These are phyloP conservation scores for Scutellaria galericulata DNA, from an alignment of 257 asterid species.

Conservation along the genomic window DNA sequence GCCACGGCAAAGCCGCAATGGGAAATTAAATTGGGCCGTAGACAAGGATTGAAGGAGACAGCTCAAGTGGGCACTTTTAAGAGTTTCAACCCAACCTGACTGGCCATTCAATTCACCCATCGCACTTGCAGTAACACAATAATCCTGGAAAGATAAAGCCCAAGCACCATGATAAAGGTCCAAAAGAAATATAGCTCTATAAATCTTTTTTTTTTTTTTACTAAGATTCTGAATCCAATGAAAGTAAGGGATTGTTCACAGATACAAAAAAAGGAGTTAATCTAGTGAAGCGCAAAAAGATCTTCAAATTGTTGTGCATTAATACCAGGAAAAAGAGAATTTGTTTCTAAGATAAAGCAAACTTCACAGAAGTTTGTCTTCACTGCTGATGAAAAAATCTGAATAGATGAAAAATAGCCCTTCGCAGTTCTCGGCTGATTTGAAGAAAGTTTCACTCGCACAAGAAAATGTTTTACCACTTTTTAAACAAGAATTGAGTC, in stretches of 20 bases:
- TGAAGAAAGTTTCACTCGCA: not conserved
- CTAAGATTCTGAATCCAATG: not conserved
- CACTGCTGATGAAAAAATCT: not conserved
- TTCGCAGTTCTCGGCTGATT: not conserved
- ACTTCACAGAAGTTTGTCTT: not conserved
- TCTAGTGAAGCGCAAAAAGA: not conserved
- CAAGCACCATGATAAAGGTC: too few relatives aligned
- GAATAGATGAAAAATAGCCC: not conserved
- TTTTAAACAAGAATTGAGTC: not conserved
- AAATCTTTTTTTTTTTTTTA: not conserved
- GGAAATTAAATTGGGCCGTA: too few relatives aligned
- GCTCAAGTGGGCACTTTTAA: too few relatives aligned
- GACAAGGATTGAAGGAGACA: too few relatives aligned
- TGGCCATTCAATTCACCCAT: too few relatives aligned
- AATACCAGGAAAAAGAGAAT: too few relatives aligned
- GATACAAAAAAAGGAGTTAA: conserved; percentile 1
- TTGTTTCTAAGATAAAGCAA: not conserved
- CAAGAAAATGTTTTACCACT: not conserved
- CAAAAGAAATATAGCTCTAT: too few relatives aligned
- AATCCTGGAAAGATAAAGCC: too few relatives aligned
- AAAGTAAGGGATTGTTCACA: not conserved
- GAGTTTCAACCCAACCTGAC: too few relatives aligned
- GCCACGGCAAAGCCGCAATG: too few relatives aligned
- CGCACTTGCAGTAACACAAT: too few relatives aligned
- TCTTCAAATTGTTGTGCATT: not conserved